Evolutionary conservation across 768 basidiomycete species (phyloP), one percentile per base, ranked within the genome.

Genomic region (Tricholomella constricta): DNA sequence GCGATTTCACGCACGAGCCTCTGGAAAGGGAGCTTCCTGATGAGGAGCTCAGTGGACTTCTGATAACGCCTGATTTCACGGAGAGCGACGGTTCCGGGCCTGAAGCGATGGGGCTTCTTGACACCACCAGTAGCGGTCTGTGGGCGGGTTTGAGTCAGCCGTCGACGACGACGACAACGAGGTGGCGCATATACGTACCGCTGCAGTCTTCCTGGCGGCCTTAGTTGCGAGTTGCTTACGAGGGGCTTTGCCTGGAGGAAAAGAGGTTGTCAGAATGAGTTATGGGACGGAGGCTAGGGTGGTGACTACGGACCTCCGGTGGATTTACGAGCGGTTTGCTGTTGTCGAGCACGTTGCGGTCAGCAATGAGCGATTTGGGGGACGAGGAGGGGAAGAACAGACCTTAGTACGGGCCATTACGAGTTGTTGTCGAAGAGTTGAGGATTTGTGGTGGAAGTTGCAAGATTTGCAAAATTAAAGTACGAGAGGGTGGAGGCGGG

Each of bases 21-120:
- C 78, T 98, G 95, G 94, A 98, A 98, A 62, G 96, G 96, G 58
- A 98, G 91, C 87, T 98, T 98, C 79, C 96, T 84, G 82, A 98
- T 98, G 66, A 98, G 85, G 62, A 99, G 88, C 82, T 98, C 96
- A 60, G 96, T 98, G 57, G 92, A 94, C 82, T 97, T 97, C 76
- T 98, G 94, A 82, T 98, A 97, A 73, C 94, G 84, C 69, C 96
- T 81, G 66, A 98, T 98, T 78, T 98, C 95, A 83, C 96, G 94
- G 61, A 99, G 93, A 61, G 96, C 96, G 80, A 99, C 96, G 61
- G 96, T 99, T 80, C 96, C 90, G 63, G 90, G 90, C 68, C 90
- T 84, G 88, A 96, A 98, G 71, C 95, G 82, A 74, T 98, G 95
- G 55, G 95, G 96, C 82, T 98, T 99, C 95, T 98, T 98, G 66